These are phyloP conservation scores for Aegilops longissima DNA, from an alignment of 176 grass and related monocot species.

Conservation along the genomic window DNA sequence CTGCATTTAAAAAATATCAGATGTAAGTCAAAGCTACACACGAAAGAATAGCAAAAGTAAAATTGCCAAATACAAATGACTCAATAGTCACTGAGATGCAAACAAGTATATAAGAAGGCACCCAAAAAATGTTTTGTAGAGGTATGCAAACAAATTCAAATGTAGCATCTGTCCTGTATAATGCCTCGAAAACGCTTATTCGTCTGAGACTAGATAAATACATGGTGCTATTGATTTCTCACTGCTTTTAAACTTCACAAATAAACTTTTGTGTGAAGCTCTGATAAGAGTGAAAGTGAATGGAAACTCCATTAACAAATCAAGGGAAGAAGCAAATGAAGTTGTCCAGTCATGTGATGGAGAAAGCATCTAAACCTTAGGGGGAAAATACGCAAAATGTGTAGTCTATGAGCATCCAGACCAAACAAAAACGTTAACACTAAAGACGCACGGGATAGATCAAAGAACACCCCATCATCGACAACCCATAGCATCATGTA, in stretches of 20 bases:
- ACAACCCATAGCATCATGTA: neutral
- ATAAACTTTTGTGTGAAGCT: conserved; percentile 46
- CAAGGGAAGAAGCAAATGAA: neutral
- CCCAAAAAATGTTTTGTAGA: neutral
- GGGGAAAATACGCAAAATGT: neutral
- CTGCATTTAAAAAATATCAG: conserved; percentile 56
- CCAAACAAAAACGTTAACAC: neutral
- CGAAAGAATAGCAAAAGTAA: neutral
- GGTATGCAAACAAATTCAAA: neutral
- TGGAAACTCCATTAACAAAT: neutral
- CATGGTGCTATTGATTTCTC: conserved; percentile 46
- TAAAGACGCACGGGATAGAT: neutral
- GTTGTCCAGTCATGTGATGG: neutral
- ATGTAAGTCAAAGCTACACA: neutral
- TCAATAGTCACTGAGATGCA: neutral
- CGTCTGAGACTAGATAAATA: conserved; percentile 34
- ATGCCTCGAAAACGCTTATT: conserved; percentile 11
- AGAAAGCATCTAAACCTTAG: conserved; percentile 8
- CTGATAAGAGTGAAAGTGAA: conserved; percentile 49
- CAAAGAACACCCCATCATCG: neutral
- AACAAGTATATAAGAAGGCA: neutral
- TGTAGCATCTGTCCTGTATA: conserved; percentile 28
- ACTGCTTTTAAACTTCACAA: conserved; percentile 82
- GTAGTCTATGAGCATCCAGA: conserved; percentile 15
- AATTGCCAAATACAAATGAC: neutral